Evolutionary conservation across 1,284 basidiomycete species (phyloP).

Genomic region (Chalciporus sp.): DNA sequence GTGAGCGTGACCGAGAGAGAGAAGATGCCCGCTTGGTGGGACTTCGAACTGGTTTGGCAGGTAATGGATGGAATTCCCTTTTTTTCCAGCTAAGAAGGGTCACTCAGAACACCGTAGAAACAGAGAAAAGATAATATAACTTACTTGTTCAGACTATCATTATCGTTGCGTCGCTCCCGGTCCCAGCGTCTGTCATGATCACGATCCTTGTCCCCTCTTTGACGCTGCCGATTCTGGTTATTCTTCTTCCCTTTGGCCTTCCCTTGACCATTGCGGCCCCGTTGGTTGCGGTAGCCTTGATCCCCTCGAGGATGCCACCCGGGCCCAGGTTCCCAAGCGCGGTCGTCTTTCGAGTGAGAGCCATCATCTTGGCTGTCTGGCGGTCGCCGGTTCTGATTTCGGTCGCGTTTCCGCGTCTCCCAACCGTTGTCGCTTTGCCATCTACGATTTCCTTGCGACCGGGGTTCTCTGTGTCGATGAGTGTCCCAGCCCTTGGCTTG

Average conservation of each 20-base stretch:
- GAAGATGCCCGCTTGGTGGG: constrained; percentile 39
- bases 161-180: constrained; percentile 65
- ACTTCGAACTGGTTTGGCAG: constrained; percentile 36
- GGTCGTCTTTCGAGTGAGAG: constrained; percentile 38
- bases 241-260: constrained; percentile 41
- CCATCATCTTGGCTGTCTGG: constrained; percentile 33
- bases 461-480: constrained; percentile 26
- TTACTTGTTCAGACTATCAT: constrained; percentile 71
- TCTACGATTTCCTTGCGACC: constrained; percentile 35
- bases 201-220: constrained; percentile 49
- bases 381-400: constrained; percentile 34
- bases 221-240: constrained; percentile 49
- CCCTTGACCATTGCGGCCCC: constrained; percentile 39
- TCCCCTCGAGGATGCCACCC: constrained; percentile 52
- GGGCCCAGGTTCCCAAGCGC: constrained; percentile 67
- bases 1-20: constrained; percentile 57
- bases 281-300: constrained; percentile 39
- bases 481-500: constrained; percentile 34
- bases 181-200: constrained; percentile 46
- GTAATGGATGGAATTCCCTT: constrained; percentile 44
- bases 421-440: constrained; percentile 43
- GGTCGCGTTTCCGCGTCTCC: constrained; percentile 39
- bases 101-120: background rate
- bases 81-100: constrained; percentile 49
- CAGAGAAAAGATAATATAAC: constrained; percentile 24